Evolutionary conservation across 208 protist species (phyloP).

Genomic region (Phytomonas sp.): DNA sequence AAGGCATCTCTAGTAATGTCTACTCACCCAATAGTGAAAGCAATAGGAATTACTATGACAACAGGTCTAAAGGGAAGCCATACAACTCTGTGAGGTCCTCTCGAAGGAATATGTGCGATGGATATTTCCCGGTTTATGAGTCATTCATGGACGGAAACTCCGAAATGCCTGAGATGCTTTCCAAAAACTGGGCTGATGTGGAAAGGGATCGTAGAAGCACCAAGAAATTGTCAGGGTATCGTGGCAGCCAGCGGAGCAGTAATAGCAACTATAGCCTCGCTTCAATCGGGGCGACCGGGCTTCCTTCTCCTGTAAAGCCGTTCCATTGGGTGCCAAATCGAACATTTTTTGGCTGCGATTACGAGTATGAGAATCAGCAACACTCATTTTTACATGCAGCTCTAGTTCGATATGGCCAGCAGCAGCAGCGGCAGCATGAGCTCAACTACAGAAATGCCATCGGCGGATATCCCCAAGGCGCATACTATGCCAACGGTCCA

Average conservation of each 20-base stretch:
- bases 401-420: neutral
- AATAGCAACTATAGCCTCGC: conserved; percentile 10
- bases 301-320: conserved; percentile 19
- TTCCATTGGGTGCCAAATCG: conserved; percentile 34
- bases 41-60: neutral
- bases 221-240: neutral
- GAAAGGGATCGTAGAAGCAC: neutral
- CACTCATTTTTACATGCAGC: neutral
- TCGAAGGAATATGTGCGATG: neutral
- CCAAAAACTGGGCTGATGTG: neutral
- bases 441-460: neutral
- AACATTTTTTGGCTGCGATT: neutral
- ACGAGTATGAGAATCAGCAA: neutral
- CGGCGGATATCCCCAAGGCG: neutral
- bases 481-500: neutral
- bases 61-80: neutral
- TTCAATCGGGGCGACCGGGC: conserved; percentile 24
- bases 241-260: conserved; percentile 2
- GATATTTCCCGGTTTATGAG: neutral
- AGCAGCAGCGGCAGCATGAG: conserved; percentile 2
- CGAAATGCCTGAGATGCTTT: neutral
- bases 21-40: neutral
- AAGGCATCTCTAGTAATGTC: neutral
- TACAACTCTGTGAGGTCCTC: neutral
- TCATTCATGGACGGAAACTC: neutral